phyloP scores from a whole-genome alignment of 2,329 filamentous ascomycete species.

The Samsoniella hepiali region DNA sequence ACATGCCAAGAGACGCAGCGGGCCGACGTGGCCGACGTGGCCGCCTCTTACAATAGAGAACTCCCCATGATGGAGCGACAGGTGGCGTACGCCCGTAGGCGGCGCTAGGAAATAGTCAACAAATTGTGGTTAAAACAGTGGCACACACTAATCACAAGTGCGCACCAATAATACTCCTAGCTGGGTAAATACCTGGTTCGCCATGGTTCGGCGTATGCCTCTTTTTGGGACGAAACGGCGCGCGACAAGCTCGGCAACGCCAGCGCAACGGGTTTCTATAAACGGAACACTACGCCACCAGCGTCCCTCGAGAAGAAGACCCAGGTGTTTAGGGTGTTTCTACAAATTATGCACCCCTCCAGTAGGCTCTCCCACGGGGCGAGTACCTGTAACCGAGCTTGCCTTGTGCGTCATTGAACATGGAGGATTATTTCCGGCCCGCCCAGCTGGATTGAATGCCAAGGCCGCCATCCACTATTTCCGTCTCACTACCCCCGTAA shows the following conservation, averaged over 20 bases:
- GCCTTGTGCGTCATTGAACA: background rate
- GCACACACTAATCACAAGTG: background rate
- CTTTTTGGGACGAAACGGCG: too few species aligned
- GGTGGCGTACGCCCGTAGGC: background rate
- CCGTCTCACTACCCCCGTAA: slow-evolving; percentile 4
- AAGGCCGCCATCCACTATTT: background rate
- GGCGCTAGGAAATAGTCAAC: background rate
- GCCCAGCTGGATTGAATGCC: background rate
- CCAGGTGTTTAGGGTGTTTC: too few species aligned
- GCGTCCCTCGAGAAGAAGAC: too few species aligned
- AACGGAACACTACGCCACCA: too few species aligned
- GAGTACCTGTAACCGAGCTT: background rate
- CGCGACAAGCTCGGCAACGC: too few species aligned
- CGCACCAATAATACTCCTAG: background rate
- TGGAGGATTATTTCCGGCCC: background rate
- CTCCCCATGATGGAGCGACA: background rate
- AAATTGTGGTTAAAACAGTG: background rate
- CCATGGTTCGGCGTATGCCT: too few species aligned
- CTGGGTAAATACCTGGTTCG: background rate
- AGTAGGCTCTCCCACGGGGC: too few species aligned
- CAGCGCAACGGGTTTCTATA: too few species aligned
- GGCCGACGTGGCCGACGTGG: background rate
- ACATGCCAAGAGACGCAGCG: slow-evolving; percentile 2
- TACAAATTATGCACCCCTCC: too few species aligned
- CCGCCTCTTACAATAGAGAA: background rate